Conservation (phyloP, 495 filamentous ascomycete genomes). For the Collariella sp. region DNA sequence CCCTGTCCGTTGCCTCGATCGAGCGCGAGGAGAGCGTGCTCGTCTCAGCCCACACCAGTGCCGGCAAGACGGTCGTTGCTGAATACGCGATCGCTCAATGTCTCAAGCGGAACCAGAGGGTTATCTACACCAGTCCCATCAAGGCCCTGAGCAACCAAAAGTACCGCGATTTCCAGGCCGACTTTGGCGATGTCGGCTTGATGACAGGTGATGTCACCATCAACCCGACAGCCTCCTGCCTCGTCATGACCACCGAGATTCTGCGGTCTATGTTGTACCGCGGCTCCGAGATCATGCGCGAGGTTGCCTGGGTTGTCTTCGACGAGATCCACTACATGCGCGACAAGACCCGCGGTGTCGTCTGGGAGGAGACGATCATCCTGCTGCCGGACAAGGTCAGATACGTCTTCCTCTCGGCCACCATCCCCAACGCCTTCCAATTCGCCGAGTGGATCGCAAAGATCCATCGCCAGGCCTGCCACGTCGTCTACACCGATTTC, state of each 20-base stretch:
- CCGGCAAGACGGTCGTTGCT: conserved; percentile 94
- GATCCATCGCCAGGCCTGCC: conserved; percentile 91
- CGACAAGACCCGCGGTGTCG: conserved; percentile 86
- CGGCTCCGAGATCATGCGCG: conserved; percentile 97
- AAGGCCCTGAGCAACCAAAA: conserved; percentile 98
- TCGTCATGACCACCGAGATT: conserved; percentile 99
- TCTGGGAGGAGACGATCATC: conserved; percentile 99
- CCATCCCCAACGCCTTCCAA: conserved; percentile 99
- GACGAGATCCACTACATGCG: conserved; percentile 99
- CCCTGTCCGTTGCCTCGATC: conserved; percentile 84
- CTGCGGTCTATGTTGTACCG: conserved; percentile 95
- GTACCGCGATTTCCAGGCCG: conserved; percentile 87
- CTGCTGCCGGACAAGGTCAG: conserved; percentile 93
- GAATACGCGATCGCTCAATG: conserved; percentile 98
- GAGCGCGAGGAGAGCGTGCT: conserved; percentile 91
- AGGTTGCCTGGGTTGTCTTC: conserved; percentile 95
- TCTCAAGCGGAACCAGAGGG: conserved; percentile 90
- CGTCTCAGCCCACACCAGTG: conserved; percentile 94
- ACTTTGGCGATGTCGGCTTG: conserved; percentile 93
- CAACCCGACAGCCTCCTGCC: conserved; percentile 93
- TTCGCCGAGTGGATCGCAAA: conserved; percentile 99
- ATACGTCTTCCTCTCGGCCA: conserved; percentile 96
- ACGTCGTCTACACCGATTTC: conserved; percentile 98
- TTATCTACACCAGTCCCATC: conserved; percentile 98
- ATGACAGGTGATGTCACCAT: conserved; percentile 99